phyloP scores from a whole-genome alignment of 176 grass and related monocot species.

The Hsuehochloa calcarea region DNA sequence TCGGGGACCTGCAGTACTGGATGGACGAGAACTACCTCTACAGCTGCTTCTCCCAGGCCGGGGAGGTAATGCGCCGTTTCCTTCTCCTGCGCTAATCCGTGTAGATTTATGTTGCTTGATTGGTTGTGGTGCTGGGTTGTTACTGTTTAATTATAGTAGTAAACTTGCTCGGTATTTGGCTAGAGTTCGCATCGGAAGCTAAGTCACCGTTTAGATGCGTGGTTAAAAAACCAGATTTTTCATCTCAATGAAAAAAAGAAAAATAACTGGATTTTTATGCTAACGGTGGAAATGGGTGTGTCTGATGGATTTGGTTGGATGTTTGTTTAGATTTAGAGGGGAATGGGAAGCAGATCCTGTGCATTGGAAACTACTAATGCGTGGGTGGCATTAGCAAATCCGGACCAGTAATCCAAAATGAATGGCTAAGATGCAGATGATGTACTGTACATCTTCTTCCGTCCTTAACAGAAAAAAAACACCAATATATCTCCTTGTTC shows the following conservation, averaged over 20 bases:
- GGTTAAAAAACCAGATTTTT: neutral
- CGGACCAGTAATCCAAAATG: too few relatives aligned
- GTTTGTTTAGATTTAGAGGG: too few relatives aligned
- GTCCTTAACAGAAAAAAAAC: too few relatives aligned
- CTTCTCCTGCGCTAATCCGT: neutral
- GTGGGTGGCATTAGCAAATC: too few relatives aligned
- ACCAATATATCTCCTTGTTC: too few relatives aligned
- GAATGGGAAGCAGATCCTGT: too few relatives aligned
- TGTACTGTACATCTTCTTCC: too few relatives aligned
- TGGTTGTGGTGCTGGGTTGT: neutral
- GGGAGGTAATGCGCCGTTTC: constrained; percentile 24
- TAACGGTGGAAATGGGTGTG: neutral
- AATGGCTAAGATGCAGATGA: too few relatives aligned
- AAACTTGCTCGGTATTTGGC: neutral
- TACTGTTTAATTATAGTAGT: neutral
- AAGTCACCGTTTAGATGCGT: neutral
- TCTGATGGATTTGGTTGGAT: neutral
- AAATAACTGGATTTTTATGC: too few relatives aligned
- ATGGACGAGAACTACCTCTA: constrained; percentile 72
- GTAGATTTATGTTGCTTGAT: neutral
- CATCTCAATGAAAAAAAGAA: neutral
- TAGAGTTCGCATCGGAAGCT: neutral
- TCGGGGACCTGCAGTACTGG: constrained; percentile 74
- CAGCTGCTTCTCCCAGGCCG: constrained; percentile 28
- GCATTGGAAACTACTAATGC: too few relatives aligned